Conservation (phyloP, 805 yeast genomes). For the Candida railenensis region DNA sequence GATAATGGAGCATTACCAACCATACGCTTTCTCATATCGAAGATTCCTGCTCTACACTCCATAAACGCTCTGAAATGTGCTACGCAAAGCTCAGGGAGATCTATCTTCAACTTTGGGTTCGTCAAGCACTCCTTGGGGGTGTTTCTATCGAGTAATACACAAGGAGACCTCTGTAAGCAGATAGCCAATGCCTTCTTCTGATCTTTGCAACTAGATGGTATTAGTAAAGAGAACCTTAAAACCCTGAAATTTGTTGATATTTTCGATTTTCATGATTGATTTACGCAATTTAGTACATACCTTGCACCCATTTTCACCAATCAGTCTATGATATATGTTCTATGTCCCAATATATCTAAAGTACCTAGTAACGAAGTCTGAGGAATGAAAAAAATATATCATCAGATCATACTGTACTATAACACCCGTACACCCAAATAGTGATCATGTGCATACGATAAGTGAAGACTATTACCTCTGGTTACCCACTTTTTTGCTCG, state of each 20-base stretch:
- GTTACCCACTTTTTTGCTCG: too few relatives aligned
- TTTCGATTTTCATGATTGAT: too few relatives aligned
- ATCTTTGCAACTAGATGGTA: slow-evolving; percentile 73
- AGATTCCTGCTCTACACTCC: slow-evolving; percentile 88
- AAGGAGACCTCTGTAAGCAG: slow-evolving; percentile 93
- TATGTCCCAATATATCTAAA: too few relatives aligned
- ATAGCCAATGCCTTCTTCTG: slow-evolving; percentile 94
- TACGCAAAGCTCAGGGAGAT: slow-evolving; percentile 83
- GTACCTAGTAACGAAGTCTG: not conserved
- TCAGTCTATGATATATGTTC: too few relatives aligned
- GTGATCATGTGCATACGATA: too few relatives aligned
- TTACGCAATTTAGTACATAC: slow-evolving; percentile 34
- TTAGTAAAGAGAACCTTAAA: slow-evolving; percentile 10
- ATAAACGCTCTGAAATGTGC: slow-evolving; percentile 82
- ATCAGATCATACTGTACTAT: not conserved
- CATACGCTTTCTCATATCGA: slow-evolving; percentile 88
- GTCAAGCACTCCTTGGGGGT: slow-evolving; percentile 87
- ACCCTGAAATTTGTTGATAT: too few relatives aligned
- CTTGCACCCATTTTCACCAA: slow-evolving; percentile 53
- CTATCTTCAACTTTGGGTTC: slow-evolving; percentile 70
- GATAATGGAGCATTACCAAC: slow-evolving; percentile 92
- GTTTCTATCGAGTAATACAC: slow-evolving; percentile 86
- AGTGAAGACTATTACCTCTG: too few relatives aligned
- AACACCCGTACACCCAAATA: not conserved
- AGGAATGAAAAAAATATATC: not conserved